These are phyloP conservation scores for Arabidopsis arenosa DNA, from an alignment of 345 rosid species.

Conservation along the genomic window DNA sequence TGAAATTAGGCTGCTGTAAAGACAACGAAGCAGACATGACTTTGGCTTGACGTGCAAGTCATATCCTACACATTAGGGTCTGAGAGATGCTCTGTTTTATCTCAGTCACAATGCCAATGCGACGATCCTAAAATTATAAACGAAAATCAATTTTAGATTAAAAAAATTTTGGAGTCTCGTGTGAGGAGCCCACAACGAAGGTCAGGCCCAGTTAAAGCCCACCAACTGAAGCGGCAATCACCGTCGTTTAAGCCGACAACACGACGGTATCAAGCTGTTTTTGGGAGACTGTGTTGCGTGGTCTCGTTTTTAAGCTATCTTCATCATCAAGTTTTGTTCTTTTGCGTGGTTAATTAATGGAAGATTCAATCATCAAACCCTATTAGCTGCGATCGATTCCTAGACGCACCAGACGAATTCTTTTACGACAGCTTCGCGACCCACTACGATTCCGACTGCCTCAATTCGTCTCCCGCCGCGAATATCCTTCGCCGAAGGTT, in stretches of 20 bases:
- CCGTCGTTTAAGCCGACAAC: constrained; percentile 40
- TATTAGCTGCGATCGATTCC: constrained; percentile 39
- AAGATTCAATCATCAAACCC: constrained; percentile 9
- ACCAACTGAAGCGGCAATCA: constrained; percentile 11
- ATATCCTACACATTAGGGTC: neutral
- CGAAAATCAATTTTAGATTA: neutral
- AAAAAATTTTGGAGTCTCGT: neutral
- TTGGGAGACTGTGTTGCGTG: constrained; percentile 32
- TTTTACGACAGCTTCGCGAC: constrained; percentile 47
- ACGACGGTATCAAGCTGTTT: constrained; percentile 27
- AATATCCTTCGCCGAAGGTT: neutral
- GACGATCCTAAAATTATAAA: neutral
- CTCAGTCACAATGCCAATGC: neutral
- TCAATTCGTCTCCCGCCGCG: constrained; percentile 42
- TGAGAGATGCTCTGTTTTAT: neutral
- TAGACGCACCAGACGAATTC: constrained; percentile 60
- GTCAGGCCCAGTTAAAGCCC: constrained; percentile 21
- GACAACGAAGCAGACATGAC: neutral
- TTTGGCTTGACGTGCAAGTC: neutral
- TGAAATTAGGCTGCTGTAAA: neutral
- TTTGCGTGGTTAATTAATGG: constrained; percentile 27
- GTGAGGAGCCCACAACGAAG: neutral
- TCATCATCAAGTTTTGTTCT: neutral
- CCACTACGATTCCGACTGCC: constrained; percentile 40
- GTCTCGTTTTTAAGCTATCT: constrained; percentile 23